phyloP scores from a whole-genome alignment of 108 stramenopile genomes.

The Nitzschia palea region DNA sequence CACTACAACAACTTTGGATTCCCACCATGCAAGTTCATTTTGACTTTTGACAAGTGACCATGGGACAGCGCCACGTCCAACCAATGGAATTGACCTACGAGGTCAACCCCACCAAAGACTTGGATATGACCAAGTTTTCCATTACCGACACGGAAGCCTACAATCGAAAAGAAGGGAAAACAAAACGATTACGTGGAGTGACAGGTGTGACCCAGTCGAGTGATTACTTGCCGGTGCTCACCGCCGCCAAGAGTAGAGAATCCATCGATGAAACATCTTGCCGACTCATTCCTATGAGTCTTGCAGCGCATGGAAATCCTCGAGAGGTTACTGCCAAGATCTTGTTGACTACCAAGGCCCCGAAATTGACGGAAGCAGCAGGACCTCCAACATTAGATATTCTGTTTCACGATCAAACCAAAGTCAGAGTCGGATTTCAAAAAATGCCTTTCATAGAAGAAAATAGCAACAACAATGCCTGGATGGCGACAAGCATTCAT shows the following conservation, averaged over 20 bases:
- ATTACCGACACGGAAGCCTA: neutral
- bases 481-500: conserved; percentile 9
- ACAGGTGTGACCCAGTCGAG: neutral
- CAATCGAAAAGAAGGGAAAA: neutral
- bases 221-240: conserved; percentile 2
- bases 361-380: neutral
- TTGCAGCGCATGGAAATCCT: conserved; percentile 1
- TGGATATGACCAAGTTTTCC: neutral
- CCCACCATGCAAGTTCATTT: no score
- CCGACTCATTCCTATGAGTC: neutral
- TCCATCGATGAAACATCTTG: neutral
- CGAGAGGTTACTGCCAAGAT: neutral
- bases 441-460: neutral
- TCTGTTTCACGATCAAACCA: neutral
- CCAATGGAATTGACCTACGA: neutral
- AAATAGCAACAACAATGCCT: neutral
- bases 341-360: conserved; percentile 6
- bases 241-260: neutral
- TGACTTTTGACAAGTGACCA: no score
- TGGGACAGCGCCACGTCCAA: neutral
- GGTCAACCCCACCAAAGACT: neutral
- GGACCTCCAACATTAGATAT: conserved; percentile 4
- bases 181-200: neutral
- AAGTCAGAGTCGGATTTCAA: neutral
- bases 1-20: no score